Evolutionary conservation across 768 basidiomycete species (phyloP), one percentile per base, ranked within the genome.

Genomic region (Saitozyma podzolica): DNA sequence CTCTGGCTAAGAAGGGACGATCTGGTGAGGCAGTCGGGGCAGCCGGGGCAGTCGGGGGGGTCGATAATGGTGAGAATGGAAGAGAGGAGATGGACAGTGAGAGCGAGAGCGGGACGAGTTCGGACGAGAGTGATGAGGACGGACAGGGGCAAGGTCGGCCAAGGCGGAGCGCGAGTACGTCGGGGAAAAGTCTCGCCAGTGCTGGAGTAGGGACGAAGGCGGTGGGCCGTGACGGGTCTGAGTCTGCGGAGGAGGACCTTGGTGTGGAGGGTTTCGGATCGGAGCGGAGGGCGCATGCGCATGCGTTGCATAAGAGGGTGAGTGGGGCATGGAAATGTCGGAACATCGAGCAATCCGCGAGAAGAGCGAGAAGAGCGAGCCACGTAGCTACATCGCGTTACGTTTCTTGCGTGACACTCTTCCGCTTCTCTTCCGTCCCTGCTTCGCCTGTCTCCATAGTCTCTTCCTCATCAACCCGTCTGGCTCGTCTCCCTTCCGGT

Each of bases 261-360:
- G 60, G 56, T 45, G 43, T 57, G 41, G 61, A 56, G 29, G 62
- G 29, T 2, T 29, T 66, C 13, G 65, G 70, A 55, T 56, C 63
- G 11, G 67, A 70, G 42, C 60, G 70, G 49, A 64, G 66, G 51
- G 71, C 73, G 8, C 76, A 79, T 65, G 55, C 59, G 1, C 63
- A 74, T 39, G 73, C 76, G 50, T 57, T 79, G 37, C 75, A 77
- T 66, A 70, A 67, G 57, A 58, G 66, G 41, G 75, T 84, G 80
- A 29, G 29, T 29, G 29, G 29, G 29, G 29, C 29, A 29, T 5
- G 29, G 29, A 29, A 2, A 29, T 29, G 5, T 29, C 29, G 29
- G 5, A 29, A 29, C 29, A 29, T 29, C 29, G 29, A 29, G 29
- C 29, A 5, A 29, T 29, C 29, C 29, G 29, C 29, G 29, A 29